Conservation (phyloP, 768 basidiomycete species). For the Fomitopsis serialis region DNA sequence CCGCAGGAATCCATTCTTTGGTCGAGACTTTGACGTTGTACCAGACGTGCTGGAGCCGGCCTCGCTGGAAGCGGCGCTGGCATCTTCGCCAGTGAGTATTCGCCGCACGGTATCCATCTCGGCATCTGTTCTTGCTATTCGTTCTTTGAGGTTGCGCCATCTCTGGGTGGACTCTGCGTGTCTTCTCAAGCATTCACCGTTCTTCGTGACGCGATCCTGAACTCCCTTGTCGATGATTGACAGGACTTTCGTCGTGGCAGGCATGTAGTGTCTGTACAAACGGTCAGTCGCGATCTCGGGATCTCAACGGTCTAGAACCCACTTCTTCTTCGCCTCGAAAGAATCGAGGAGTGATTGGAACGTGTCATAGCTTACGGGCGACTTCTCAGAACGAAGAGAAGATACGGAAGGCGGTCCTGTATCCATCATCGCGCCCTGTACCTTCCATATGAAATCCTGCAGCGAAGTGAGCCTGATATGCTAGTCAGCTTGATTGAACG, state of each 20-base stretch:
- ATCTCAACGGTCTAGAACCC: slow-evolving; percentile 15
- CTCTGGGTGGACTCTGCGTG: slow-evolving; percentile 86
- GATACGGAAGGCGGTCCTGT: slow-evolving; percentile 37
- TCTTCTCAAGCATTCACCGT: slow-evolving; percentile 88
- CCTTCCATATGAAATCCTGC: slow-evolving; percentile 81
- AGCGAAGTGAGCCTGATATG: neutral
- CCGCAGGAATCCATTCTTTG: slow-evolving; percentile 51
- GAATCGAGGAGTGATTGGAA: slow-evolving; percentile 66
- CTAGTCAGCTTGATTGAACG: neutral
- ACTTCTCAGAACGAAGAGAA: slow-evolving; percentile 45
- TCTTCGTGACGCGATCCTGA: slow-evolving; percentile 89
- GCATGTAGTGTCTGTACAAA: slow-evolving; percentile 78
- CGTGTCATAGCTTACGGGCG: slow-evolving; percentile 50
- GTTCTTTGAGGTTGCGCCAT: slow-evolving; percentile 76
- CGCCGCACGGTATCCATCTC: slow-evolving; percentile 76
- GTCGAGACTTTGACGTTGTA: slow-evolving; percentile 21
- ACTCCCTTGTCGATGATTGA: slow-evolving; percentile 94
- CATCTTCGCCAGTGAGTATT: slow-evolving; percentile 43
- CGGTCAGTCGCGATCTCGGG: neutral
- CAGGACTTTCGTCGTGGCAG: slow-evolving; percentile 87
- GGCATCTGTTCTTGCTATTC: slow-evolving; percentile 72
- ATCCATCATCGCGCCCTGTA: slow-evolving; percentile 52
- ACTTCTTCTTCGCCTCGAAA: slow-evolving; percentile 89
- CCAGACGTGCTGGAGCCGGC: slow-evolving; percentile 66
- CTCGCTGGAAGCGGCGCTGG: slow-evolving; percentile 47